Evolutionary conservation across 306 rosid species (phyloP), one percentile per base, ranked within the genome.

Genomic region (Dicorynia guianensis): DNA sequence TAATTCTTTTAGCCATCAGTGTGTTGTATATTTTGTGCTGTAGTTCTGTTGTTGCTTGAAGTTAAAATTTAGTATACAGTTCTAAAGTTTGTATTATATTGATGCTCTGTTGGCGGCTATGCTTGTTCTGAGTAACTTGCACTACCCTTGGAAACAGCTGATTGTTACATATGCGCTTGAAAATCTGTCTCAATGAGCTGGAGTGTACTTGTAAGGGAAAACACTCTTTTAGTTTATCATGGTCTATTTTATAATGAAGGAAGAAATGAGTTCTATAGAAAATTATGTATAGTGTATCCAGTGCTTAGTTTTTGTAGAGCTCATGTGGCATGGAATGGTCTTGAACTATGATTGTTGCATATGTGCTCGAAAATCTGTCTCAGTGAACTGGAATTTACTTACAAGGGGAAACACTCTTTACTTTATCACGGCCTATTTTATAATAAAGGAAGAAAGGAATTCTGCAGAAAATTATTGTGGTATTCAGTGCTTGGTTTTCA

Each of bases 381-480:
- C 30, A 25, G 2, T 25, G 30, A 25, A 2, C 30, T 25, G 30
- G 30, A 25, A 2, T 25, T 25, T 25, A 25, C 2, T 25, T 25
- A 2, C 2, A 25, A 25, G 30, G 30, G 30, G 30, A 25, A 25
- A 1, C 30, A 25, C 30, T 25, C 30, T 25, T 25, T 25, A 25
- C 36, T 34, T 54, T 77, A 11, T 60, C 53, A 11, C 50, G 71
- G 52, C 8, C 4, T 66, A 40, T 64, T 14, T 75, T 47, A 38
- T 19, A 40, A 17, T 19, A 14, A 40, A 3, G 17, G 17, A 50
- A 34, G 6, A 25, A 40, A 2, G n/a, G 44, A 30, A 17, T 58
- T 54, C n/a, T 43, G 46, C 57, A 56, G 55, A 54, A 39, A 20
- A 48, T 18, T 53, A 17, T 58, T n/a, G 25, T 25, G 30, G 1